Conservation (phyloP, 2,329 filamentous ascomycete genomes). For the Cordyceps cateniannulata region DNA sequence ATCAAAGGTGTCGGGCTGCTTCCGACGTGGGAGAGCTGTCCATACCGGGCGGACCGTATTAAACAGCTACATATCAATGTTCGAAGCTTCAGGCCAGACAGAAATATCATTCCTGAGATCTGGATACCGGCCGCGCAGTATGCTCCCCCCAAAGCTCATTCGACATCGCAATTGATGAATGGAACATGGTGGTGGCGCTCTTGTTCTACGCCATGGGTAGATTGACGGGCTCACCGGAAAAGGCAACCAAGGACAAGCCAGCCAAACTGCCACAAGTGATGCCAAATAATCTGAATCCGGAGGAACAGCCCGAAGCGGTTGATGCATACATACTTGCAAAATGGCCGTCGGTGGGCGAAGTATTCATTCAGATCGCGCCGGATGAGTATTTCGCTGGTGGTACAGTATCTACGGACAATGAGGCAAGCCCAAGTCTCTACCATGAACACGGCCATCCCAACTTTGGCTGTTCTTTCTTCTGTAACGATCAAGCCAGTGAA, state of each 20-base stretch:
- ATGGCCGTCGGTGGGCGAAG: no score
- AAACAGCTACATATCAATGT: neutral
- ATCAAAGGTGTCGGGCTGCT: neutral
- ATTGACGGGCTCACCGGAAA: neutral
- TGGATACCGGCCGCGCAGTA: neutral
- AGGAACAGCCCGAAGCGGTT: neutral
- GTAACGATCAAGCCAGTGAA: no score
- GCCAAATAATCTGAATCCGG: neutral
- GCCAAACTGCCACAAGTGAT: neutral
- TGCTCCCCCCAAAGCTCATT: neutral
- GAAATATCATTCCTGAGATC: neutral
- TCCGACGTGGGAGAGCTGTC: constrained; percentile 2
- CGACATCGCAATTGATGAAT: neutral
- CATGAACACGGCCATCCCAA: no score
- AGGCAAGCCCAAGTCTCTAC: no score
- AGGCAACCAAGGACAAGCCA: neutral
- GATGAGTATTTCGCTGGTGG: no score
- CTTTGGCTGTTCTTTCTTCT: no score
- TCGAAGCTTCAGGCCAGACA: neutral
- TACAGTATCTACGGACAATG: no score
- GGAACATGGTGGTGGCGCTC: neutral
- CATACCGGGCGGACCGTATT: neutral
- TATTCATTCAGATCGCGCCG: no score
- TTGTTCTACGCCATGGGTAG: neutral
- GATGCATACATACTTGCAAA: neutral